Conservation (phyloP, 2,329 filamentous ascomycete species). For the Exophiala bonariae region DNA sequence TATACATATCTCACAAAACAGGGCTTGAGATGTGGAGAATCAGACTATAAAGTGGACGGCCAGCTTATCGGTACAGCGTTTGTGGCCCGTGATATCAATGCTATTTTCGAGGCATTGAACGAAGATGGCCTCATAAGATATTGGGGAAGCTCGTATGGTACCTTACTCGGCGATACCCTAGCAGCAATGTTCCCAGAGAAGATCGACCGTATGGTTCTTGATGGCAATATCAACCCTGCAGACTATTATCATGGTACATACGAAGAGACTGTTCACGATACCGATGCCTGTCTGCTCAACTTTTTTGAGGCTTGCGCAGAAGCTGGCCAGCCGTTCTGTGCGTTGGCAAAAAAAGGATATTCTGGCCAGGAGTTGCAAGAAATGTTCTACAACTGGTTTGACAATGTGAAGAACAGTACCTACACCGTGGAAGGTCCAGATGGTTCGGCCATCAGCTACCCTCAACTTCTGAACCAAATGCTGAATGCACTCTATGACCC, state of each 20-base stretch:
- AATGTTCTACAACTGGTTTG: background rate
- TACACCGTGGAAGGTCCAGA: slow-evolving; percentile 40
- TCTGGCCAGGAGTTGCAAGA: slow-evolving; percentile 8
- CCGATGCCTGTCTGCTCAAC: slow-evolving; percentile 49
- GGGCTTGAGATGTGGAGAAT: too few relatives aligned
- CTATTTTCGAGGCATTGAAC: background rate
- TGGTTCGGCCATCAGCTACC: slow-evolving; percentile 34
- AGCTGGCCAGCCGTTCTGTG: slow-evolving; percentile 3
- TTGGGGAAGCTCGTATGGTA: slow-evolving; percentile 31
- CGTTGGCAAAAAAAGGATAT: slow-evolving; percentile 6
- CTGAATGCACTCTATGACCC: background rate
- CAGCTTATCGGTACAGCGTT: slow-evolving; percentile 44
- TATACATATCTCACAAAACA: too few relatives aligned
- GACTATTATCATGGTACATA: slow-evolving; percentile 15
- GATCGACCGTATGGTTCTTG: slow-evolving; percentile 38
- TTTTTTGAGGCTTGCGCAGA: slow-evolving; percentile 51
- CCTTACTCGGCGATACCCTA: slow-evolving; percentile 33
- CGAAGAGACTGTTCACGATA: background rate
- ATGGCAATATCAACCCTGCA: slow-evolving; percentile 23
- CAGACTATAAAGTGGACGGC: too few relatives aligned
- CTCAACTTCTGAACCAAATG: background rate
- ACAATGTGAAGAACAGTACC: background rate
- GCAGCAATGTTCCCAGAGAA: slow-evolving; percentile 41
- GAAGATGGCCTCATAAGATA: slow-evolving; percentile 27
- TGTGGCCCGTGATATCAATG: slow-evolving; percentile 43